Evolutionary conservation across 495 filamentous ascomycete genomes (phyloP).

Genomic region (Penicillium steckii): DNA sequence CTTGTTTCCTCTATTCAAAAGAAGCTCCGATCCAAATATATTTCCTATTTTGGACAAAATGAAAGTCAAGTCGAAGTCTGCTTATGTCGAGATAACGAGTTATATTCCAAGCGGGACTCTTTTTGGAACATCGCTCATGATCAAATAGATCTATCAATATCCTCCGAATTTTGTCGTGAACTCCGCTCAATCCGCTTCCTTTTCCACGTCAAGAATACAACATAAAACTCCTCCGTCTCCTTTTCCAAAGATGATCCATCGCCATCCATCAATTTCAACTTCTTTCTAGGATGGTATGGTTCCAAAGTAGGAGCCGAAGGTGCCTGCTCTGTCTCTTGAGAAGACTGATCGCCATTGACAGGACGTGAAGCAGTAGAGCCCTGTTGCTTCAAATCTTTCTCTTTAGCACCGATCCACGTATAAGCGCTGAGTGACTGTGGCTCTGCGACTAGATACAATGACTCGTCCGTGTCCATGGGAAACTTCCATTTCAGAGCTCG

Average conservation of each 20-base stretch:
- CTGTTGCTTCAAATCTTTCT: slow-evolving; percentile 5
- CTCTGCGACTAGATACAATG: slow-evolving; percentile 4
- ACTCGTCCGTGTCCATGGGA: slow-evolving; percentile 3
- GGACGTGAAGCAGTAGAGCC: background rate
- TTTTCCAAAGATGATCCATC: background rate
- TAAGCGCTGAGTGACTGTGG: slow-evolving; percentile 2
- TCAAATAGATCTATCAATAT: no score
- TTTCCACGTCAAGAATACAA: slow-evolving; percentile 10
- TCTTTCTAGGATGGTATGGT: background rate
- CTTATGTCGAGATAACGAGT: no score
- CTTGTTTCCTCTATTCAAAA: no score
- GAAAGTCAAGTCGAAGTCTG: no score
- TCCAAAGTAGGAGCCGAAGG: background rate
- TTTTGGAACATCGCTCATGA: no score
- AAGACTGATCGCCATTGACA: background rate
- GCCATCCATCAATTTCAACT: background rate
- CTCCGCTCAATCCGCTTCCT: no score
- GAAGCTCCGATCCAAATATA: no score
- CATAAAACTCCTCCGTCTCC: background rate
- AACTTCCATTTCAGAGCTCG: slow-evolving; percentile 12
- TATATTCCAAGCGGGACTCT: no score
- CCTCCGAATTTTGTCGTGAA: no score
- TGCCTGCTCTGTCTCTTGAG: background rate
- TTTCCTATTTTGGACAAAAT: no score
- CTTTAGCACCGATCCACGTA: slow-evolving; percentile 12